Evolutionary conservation across 169 alveolate genomes (phyloP), one percentile per base, ranked within the genome.

Genomic region (Amoebophrya sp.): DNA sequence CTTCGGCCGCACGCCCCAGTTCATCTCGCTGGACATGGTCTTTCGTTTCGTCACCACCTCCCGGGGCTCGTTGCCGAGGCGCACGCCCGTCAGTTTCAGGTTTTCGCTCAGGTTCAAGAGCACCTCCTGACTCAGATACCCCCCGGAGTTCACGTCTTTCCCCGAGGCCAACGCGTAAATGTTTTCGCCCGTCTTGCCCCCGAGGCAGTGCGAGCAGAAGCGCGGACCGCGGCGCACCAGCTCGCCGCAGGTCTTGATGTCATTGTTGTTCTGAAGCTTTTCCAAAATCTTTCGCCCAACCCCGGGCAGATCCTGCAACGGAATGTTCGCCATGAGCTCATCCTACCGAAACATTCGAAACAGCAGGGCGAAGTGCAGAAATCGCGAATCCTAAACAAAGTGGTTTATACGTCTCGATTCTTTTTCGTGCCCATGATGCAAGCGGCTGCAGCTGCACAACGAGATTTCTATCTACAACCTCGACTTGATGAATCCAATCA

Each of bases 281-380:
- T 39, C 91, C 12, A 89, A 40, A n/a, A 66, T 89, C 32, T 66
- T 53, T 25, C 66, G 55, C 35, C 91, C 91, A 23, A 89, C 91
- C 53, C 66, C 83, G 32, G 91, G 91, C 25, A 89, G 77, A 39
- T 40, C 38, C 40, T 89, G 53, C 77, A 89, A 40, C 77, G 91
- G 83, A 40, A 89, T 1, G 32, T 40, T 54, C 18, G 53, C 40
- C 39, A 89, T 53, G 90, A 88, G 39, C 35, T 40, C n/a, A 47
- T 40, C n/a, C n/a, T n/a, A n/a, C n/a, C n/a, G n/a, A n/a, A n/a
- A n/a, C n/a, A n/a, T n/a, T n/a, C n/a, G n/a, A n/a, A n/a, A n/a
- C n/a, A n/a, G n/a, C n/a, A n/a, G n/a, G n/a, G n/a, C n/a, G n/a
- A n/a, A n/a, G n/a, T n/a, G n/a, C n/a, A n/a, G n/a, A n/a, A n/a